Percentiles rank a stretch among this genome's conserved stretches.
These are phyloP conservation scores for Themeda triandra DNA, from an alignment of 176 grass and related monocot genomes.

Conservation along the genomic window DNA sequence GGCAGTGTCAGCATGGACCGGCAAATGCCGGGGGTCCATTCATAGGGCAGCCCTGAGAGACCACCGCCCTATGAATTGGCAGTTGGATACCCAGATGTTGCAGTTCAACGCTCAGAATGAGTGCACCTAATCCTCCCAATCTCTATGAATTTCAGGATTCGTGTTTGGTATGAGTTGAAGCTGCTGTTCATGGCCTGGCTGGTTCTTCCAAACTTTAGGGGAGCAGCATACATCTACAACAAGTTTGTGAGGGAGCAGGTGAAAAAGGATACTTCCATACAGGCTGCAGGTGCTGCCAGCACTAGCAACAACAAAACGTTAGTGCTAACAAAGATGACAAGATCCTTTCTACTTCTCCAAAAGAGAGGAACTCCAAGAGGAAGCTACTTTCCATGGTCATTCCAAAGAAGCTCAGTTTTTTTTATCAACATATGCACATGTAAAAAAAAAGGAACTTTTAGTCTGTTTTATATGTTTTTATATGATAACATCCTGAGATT, in stretches of 20 bases:
- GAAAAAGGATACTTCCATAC: slow-evolving; percentile 12
- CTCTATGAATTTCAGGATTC: slow-evolving; percentile 39
- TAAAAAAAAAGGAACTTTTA: neutral
- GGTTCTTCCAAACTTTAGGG: slow-evolving; percentile 79
- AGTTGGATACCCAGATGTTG: slow-evolving; percentile 1
- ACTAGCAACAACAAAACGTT: neutral
- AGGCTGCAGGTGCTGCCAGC: neutral
- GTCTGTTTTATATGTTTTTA: neutral
- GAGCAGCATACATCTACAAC: slow-evolving; percentile 71
- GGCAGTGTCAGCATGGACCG: neutral
- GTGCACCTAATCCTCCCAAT: neutral
- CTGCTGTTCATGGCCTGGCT: slow-evolving; percentile 69
- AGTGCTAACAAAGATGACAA: neutral
- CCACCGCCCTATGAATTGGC: neutral
- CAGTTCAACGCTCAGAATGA: neutral
- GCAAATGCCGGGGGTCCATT: too few species aligned
- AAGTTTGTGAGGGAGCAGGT: slow-evolving; percentile 73
- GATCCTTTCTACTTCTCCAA: neutral
- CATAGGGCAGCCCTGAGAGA: neutral
- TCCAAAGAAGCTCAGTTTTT: slow-evolving; percentile 27
- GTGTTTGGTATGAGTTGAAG: slow-evolving; percentile 72
- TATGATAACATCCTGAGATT: too few species aligned
- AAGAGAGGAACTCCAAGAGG: slow-evolving; percentile 32
- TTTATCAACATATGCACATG: too few species aligned
- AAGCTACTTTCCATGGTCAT: slow-evolving; percentile 33